Conservation (phyloP, 352 stramenopile species). For the Phytophthora pseudosyringae region DNA sequence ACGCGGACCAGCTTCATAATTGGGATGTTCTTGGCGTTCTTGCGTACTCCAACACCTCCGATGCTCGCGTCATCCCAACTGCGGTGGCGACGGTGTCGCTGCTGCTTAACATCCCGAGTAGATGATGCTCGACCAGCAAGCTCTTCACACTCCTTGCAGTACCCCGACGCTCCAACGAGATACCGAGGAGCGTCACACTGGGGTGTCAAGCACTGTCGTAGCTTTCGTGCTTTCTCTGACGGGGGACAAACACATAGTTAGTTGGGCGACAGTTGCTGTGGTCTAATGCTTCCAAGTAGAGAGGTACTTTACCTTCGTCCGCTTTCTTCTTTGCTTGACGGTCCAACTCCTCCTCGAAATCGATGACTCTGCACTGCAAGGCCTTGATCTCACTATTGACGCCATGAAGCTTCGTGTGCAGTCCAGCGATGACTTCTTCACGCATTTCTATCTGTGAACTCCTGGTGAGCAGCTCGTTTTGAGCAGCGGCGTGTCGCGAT, state of each 20-base stretch:
- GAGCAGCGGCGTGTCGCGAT: not conserved
- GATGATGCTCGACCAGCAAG: slow-evolving; percentile 3
- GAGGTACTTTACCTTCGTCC: slow-evolving; percentile 38
- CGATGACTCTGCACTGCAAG: slow-evolving; percentile 37
- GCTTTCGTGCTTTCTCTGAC: slow-evolving; percentile 55
- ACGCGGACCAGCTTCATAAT: slow-evolving; percentile 50
- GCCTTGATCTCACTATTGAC: slow-evolving; percentile 28
- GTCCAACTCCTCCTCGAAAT: slow-evolving; percentile 57
- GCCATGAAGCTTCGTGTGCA: slow-evolving; percentile 32
- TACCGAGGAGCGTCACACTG: slow-evolving; percentile 73
- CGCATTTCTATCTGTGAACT: slow-evolving; percentile 11
- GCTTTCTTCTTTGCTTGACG: slow-evolving; percentile 41
- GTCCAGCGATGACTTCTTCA: slow-evolving; percentile 13
- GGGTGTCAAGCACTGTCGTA: slow-evolving; percentile 66
- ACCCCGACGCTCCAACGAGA: slow-evolving; percentile 63
- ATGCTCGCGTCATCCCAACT: slow-evolving; percentile 51
- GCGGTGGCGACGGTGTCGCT: slow-evolving; percentile 46
- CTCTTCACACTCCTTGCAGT: slow-evolving; percentile 69
- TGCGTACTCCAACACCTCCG: slow-evolving; percentile 28
- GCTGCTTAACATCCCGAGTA: slow-evolving; percentile 18
- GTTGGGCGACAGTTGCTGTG: too few species aligned
- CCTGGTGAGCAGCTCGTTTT: slow-evolving; percentile 9
- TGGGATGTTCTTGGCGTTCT: slow-evolving; percentile 50
- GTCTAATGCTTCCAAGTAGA: too few species aligned
- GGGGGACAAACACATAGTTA: not conserved